These are phyloP conservation scores for Bjerkandera adusta DNA, from an alignment of 1,284 basidiomycete species.

Conservation along the genomic window DNA sequence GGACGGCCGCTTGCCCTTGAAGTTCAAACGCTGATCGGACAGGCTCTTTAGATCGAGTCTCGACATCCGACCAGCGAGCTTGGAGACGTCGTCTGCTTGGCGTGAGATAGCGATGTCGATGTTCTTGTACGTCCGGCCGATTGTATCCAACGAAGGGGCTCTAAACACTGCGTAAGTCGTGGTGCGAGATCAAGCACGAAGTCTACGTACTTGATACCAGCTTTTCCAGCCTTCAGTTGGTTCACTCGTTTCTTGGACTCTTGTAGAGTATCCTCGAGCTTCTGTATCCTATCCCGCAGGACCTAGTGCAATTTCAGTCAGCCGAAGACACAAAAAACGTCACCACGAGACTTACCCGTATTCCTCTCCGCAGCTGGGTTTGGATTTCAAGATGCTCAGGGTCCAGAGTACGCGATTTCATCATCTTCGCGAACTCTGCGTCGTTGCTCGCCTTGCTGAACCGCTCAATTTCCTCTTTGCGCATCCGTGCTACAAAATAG, in stretches of 20 bases:
- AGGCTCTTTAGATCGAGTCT: conserved; percentile 44
- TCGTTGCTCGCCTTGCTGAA: conserved; percentile 77
- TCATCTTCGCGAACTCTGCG: conserved; percentile 76
- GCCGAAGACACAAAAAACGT: not conserved
- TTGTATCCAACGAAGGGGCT: conserved; percentile 79
- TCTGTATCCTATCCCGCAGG: conserved; percentile 69
- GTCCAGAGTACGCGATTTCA: conserved; percentile 78
- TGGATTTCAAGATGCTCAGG: conserved; percentile 88
- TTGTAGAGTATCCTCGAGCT: conserved; percentile 74
- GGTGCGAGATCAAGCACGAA: not conserved
- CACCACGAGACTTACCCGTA: conserved; percentile 57
- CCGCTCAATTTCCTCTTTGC: conserved; percentile 71
- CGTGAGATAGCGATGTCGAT: conserved; percentile 70
- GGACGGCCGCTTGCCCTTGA: conserved; percentile 35
- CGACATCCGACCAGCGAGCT: conserved; percentile 53
- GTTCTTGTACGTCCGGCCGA: conserved; percentile 82
- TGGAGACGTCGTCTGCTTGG: conserved; percentile 57
- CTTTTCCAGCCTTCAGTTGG: conserved; percentile 61
- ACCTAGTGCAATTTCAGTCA: conserved; percentile 36
- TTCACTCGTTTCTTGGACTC: conserved; percentile 68
- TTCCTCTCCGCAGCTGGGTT: conserved; percentile 65
- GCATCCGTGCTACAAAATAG: conserved; percentile 54
- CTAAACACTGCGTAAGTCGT: conserved; percentile 35
- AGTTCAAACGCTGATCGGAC: conserved; percentile 22
- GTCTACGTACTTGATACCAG: conserved; percentile 55